Evolutionary conservation across 495 filamentous ascomycete species (phyloP).

Genomic region (Penicillium odoratum): DNA sequence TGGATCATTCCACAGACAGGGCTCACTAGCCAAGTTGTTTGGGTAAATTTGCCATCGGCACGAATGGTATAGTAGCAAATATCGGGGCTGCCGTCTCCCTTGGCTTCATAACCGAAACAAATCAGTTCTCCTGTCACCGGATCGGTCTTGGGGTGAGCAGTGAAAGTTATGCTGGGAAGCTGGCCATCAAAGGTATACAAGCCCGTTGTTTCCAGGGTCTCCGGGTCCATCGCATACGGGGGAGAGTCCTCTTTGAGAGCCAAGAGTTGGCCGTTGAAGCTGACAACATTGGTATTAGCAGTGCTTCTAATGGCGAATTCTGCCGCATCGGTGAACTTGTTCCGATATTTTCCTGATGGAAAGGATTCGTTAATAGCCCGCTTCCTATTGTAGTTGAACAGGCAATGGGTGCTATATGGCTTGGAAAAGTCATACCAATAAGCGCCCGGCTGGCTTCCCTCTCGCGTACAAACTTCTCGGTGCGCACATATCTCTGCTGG

Average conservation of each 20-base stretch:
- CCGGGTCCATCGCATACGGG: slow-evolving; percentile 57
- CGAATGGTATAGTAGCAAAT: slow-evolving; percentile 50
- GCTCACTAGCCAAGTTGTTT: slow-evolving; percentile 49
- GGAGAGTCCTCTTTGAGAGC: slow-evolving; percentile 57
- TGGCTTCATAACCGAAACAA: slow-evolving; percentile 56
- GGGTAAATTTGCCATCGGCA: slow-evolving; percentile 39
- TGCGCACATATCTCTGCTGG: slow-evolving; percentile 53
- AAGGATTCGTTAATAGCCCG: background rate
- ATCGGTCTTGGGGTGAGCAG: slow-evolving; percentile 63
- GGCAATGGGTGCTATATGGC: background rate
- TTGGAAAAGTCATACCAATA: slow-evolving; percentile 26
- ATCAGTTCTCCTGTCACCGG: slow-evolving; percentile 58
- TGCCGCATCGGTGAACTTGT: slow-evolving; percentile 54
- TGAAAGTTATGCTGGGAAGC: slow-evolving; percentile 52
- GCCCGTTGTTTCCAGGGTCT: slow-evolving; percentile 55
- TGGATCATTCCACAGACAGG: slow-evolving; percentile 59
- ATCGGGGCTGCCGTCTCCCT: slow-evolving; percentile 46
- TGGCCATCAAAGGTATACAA: slow-evolving; percentile 59
- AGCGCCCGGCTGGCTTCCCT: slow-evolving; percentile 37
- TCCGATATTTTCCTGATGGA: slow-evolving; percentile 49
- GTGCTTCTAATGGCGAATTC: slow-evolving; percentile 49
- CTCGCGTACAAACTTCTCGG: slow-evolving; percentile 49
- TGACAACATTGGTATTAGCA: slow-evolving; percentile 57
- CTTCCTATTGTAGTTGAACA: background rate
- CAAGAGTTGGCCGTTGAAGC: slow-evolving; percentile 51